Base-by-base conservation (phyloP, 768 basidiomycete species). In the Paxillus involutus region DNA sequence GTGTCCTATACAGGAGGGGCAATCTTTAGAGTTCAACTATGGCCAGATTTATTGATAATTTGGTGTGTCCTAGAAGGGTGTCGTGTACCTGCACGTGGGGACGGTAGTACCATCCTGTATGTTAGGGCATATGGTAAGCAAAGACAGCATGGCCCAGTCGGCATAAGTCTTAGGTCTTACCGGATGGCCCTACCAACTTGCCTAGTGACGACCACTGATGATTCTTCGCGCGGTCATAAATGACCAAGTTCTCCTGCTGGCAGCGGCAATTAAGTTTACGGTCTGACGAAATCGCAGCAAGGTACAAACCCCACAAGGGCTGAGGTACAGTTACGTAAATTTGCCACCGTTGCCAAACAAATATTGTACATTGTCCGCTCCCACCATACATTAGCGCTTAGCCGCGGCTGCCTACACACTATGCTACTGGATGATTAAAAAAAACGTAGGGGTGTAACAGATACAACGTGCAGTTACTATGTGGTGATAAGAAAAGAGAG, bases 51-150 rank as follows among this genome's bases (percentile, higher is more conserved):
- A 63, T 63, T 55, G 47, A 56, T 59, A 51, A 56, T 55, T 60
- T 59, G 26, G 54, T 49, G 59, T 55, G 52, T 54, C 53, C 51
- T 45, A 12, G 32, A 43, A 48, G 50, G 53, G 56, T 58, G 60
- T 60, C 57, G 67, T 64, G 54, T 53, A 44, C 17, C 52, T 46
- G 44, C 68, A 68, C 70, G 68, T 70, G 69, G 59, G 37, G 44
- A 58, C 44, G 56, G 52, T 33, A 17, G 52, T 33, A 17, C 51
- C 56, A 44, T 50, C 37, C 47, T 50, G 40, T 45, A 55, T 26
- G 55, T 55, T 33, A 47, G 44, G 52, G 56, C 36, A 48, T 43
- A 55, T 46, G 48, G 54, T 26, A 47, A 52, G 52, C 44, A 52
- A 48, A 51, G 54, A 40, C 53, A 58, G 46, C 54, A 26, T 36